Evolutionary conservation across 2,329 filamentous ascomycete species (phyloP).

Genomic region (Gaeumannomyces sp.): DNA sequence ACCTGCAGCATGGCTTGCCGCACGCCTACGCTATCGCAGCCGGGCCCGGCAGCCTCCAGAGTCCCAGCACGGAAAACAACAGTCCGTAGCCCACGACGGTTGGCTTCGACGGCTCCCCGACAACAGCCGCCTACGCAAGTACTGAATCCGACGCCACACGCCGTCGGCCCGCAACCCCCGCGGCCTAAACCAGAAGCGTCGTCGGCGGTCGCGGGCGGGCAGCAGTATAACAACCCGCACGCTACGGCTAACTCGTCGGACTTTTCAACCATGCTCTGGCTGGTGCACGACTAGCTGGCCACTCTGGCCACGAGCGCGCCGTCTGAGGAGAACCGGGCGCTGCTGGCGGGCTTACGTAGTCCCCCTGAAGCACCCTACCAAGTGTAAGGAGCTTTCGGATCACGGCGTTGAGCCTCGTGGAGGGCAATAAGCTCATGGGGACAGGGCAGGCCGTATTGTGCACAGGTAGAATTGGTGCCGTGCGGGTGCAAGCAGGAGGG

Average conservation of each 20-base stretch:
- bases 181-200: conserved; percentile 16
- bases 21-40: conserved; percentile 61
- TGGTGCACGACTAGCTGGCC: conserved; percentile 53
- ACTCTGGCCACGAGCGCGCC: conserved; percentile 44
- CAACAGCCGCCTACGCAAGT: conserved; percentile 27
- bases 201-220: conserved; percentile 22
- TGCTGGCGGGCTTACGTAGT: conserved; percentile 44
- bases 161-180: background rate
- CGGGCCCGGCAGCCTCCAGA: conserved; percentile 55
- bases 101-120: conserved; percentile 51
- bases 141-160: background rate
- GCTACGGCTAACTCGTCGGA: conserved; percentile 56
- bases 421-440: too few relatives aligned
- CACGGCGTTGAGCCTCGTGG: too few relatives aligned
- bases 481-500: too few relatives aligned
- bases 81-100: conserved; percentile 51
- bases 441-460: too few relatives aligned
- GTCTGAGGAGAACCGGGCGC: conserved; percentile 37
- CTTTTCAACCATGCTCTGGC: conserved; percentile 48
- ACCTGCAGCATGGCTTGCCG: conserved; percentile 55
- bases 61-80: conserved; percentile 58
- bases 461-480: too few relatives aligned
- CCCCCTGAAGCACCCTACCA: too few relatives aligned
- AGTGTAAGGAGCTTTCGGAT: too few relatives aligned
- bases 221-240: conserved; percentile 41